Evolutionary conservation across 805 yeast species (phyloP).

Genomic region (Metschnikowia shivogae): DNA sequence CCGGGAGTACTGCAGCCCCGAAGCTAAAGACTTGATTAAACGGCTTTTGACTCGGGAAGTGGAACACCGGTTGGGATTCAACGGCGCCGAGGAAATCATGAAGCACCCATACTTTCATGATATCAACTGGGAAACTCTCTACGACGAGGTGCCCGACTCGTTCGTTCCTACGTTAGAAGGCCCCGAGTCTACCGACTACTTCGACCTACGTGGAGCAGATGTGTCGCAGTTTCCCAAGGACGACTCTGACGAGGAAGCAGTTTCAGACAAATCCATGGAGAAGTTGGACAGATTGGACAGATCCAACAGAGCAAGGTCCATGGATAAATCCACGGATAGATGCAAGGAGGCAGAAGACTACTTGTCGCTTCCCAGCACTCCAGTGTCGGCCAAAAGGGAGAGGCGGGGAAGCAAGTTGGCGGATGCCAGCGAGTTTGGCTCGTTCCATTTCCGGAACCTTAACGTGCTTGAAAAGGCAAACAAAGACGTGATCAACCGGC

Average conservation of each 20-base stretch:
- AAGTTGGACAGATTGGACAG: not conserved
- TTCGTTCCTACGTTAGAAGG: slow-evolving; percentile 76
- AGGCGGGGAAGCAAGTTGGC: slow-evolving; percentile 69
- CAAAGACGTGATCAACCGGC: slow-evolving; percentile 82
- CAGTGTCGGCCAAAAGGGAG: slow-evolving; percentile 45
- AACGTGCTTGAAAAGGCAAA: slow-evolving; percentile 91
- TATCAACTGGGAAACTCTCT: slow-evolving; percentile 71
- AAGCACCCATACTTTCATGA: slow-evolving; percentile 71
- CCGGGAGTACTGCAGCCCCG: slow-evolving; percentile 48
- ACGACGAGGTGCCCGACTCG: slow-evolving; percentile 61
- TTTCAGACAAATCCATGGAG: slow-evolving; percentile 7
- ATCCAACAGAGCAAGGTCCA: too few relatives aligned
- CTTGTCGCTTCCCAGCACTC: slow-evolving; percentile 20
- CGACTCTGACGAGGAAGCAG: slow-evolving; percentile 32
- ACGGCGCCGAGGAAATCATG: slow-evolving; percentile 76
- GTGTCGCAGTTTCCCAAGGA: slow-evolving; percentile 56
- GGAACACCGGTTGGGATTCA: slow-evolving; percentile 63
- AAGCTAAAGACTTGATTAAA: slow-evolving; percentile 70
- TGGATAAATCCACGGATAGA: not conserved
- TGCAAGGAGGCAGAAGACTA: slow-evolving; percentile 5
- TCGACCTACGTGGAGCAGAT: slow-evolving; percentile 86
- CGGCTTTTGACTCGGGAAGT: slow-evolving; percentile 64
- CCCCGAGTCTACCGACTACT: slow-evolving; percentile 88
- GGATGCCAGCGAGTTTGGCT: slow-evolving; percentile 81
- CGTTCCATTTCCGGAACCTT: slow-evolving; percentile 83